Base-by-base conservation (phyloP, 2,329 filamentous ascomycete genomes). In the Talaromyces piceae region DNA sequence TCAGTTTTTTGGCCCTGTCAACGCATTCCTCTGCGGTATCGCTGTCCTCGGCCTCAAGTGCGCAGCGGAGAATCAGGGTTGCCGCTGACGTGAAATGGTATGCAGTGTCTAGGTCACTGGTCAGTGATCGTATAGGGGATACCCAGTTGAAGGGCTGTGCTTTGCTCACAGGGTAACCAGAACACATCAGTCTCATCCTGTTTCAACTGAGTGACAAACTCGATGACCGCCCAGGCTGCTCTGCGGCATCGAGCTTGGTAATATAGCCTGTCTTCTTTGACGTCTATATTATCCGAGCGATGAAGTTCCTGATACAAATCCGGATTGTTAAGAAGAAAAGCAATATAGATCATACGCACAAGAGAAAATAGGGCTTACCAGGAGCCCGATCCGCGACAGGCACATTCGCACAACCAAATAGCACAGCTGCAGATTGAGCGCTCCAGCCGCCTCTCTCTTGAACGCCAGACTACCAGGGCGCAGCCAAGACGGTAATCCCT, bases 331-430 rank as follows among this genome's bases (percentile, higher is more conserved):
- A n/a, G n/a, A n/a, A n/a, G n/a, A n/a, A n/a, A n/a, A n/a, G n/a
- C n/a, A n/a, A n/a, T n/a, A n/a, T n/a, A n/a, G n/a, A n/a, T n/a
- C n/a, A n/a, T n/a, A n/a, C n/a, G n/a, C n/a, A n/a, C n/a, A n/a
- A n/a, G n/a, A n/a, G n/a, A n/a, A n/a, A n/a, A n/a, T n/a, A n/a
- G n/a, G n/a, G 7, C 27, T 22, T 41, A 57, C 56, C 37, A 56
- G 54, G 11, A 58, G 44, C 73, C 69, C 54, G 65, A 67, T 43
- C 4, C 75, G 68, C 22, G 71, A 69, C 0, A 73, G 61, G 0
- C 78, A 59, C 3, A 79, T 61, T 43, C 69, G 67, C 3, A 73
- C 63, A 0, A 72, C 72, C 3, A 79, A 59, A 51, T 76, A 78
- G 1, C 73, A 67, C 3, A 79, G 59, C 3, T 74, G 71, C 11